Base-by-base conservation (phyloP, 1,139 yeast genomes). In the Lodderomyces pseudojiufengensis region DNA sequence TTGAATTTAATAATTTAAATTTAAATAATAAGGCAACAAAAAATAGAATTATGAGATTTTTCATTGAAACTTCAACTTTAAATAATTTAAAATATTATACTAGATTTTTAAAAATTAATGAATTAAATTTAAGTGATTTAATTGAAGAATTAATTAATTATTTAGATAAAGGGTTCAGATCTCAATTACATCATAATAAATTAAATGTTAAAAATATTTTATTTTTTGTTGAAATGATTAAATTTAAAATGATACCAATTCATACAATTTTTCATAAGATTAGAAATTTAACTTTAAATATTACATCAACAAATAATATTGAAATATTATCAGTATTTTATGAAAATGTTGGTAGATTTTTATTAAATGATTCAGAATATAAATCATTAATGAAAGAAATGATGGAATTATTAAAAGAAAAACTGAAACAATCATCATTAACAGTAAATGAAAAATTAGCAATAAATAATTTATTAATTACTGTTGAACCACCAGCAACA, bases 21-120 rank as follows among this genome's bases (percentile, higher is more conserved):
- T 61, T 86, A 24, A 76, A 82, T 50, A 85, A 84, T 50, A 85
- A 83, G 52, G 90, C 95, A 0, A 80, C 95, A 1, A 73, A 73
- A 33, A 74, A 79, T 42, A 63, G 87, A 46, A 54, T 88, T 4
- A 50, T 78, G 39, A 73, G 70, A 40, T 78, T 77, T 49, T 73
- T 85, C 40, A 62, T 72, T 2, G 73, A 68, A 30, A 61, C 70
- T n/a, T 61, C 62, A 31, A 74, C 73, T 30, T 54, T 71, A 33
- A 61, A 65, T 8, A 73, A 65, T 40, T 58, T 70, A 20, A 68
- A 61, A 39, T 69, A 65, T 38, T 83, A 76, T 54, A 77, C 84
- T 1, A 70, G 95, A 40, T 84, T 87, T 52, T 59, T 87, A 32
- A 85, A 84, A 14, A 72, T 79, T 9, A 75, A 80, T 45, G 64